These are phyloP conservation scores for Lepidium sativum DNA, from an alignment of 345 rosid species.

Conservation along the genomic window DNA sequence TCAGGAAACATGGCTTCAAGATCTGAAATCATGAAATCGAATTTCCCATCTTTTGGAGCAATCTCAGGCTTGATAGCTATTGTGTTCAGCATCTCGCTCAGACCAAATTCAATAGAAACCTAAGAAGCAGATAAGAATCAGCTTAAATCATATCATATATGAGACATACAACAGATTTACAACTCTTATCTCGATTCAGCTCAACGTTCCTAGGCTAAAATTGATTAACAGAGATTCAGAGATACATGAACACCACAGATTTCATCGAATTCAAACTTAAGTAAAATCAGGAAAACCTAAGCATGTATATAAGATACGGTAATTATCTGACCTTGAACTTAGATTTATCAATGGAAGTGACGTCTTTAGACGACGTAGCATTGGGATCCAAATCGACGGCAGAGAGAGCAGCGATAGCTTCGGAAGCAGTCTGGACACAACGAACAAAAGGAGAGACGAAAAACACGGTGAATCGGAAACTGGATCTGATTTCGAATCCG, in stretches of 20 bases:
- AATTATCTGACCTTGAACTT: conserved; percentile 48
- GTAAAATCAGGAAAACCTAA: too few relatives aligned
- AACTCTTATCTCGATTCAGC: background rate
- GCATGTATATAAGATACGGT: background rate
- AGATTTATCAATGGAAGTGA: conserved; percentile 31
- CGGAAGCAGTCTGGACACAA: conserved; percentile 67
- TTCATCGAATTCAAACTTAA: background rate
- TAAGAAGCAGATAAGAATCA: conserved; percentile 13
- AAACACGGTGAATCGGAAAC: conserved; percentile 64
- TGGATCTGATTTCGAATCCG: conserved; percentile 32
- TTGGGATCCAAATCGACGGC: conserved; percentile 29
- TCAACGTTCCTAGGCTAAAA: background rate
- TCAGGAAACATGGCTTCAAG: conserved; percentile 49
- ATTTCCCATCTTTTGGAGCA: conserved; percentile 54
- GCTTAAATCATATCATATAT: too few relatives aligned
- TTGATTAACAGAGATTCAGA: background rate
- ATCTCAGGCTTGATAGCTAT: conserved; percentile 37
- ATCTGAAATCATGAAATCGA: conserved; percentile 41
- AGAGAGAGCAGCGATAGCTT: conserved; percentile 45
- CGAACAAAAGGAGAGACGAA: conserved; percentile 80
- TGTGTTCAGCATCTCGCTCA: conserved; percentile 59
- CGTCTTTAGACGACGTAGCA: conserved; percentile 23
- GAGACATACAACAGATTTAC: background rate
- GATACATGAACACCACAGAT: background rate
- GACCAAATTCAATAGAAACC: conserved; percentile 68